A percentile compares a stretch with the other conserved stretches of the same genome.
phyloP scores from a whole-genome alignment of 306 rosid genomes.

The Medicago ruthenica region DNA sequence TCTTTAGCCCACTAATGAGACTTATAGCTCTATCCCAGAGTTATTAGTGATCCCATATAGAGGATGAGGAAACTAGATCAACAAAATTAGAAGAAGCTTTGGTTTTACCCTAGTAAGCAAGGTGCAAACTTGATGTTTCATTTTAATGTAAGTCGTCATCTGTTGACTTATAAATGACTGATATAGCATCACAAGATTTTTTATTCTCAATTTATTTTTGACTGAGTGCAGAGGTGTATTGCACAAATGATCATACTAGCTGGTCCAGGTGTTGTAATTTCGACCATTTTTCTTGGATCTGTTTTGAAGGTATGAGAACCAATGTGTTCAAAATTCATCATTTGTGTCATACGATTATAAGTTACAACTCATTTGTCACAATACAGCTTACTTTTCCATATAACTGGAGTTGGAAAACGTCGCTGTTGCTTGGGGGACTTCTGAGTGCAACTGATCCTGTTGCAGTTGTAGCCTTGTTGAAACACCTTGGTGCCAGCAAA shows the following conservation, averaged over 20 bases:
- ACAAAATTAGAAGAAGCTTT: constrained; percentile 8
- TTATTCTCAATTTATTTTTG: constrained; percentile 24
- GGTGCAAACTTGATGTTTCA: constrained; percentile 14
- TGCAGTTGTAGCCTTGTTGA: constrained; percentile 94
- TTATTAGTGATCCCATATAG: neutral
- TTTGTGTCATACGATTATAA: constrained; percentile 17
- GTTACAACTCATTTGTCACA: constrained; percentile 33
- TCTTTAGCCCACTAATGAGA: constrained; percentile 21
- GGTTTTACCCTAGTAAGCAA: constrained; percentile 3
- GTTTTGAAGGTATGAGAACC: constrained; percentile 76
- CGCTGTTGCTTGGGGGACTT: constrained; percentile 96
- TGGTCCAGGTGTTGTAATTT: constrained; percentile 85
- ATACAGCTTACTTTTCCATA: constrained; percentile 89
- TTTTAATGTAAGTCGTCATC: constrained; percentile 11
- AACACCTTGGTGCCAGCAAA: constrained; percentile 96
- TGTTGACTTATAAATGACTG: constrained; percentile 6
- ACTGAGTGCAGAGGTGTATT: constrained; percentile 76
- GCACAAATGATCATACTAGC: constrained; percentile 89
- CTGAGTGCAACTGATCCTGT: constrained; percentile 98
- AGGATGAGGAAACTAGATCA: constrained; percentile 5
- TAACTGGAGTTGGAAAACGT: constrained; percentile 92
- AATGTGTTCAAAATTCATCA: constrained; percentile 21
- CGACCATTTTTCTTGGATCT: constrained; percentile 84
- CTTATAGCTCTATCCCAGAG: neutral
- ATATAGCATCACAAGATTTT: constrained; percentile 16